A percentile compares a stretch with the other conserved stretches of the same genome.
phyloP scores from a whole-genome alignment of 768 basidiomycete genomes.

The Pleurotus sapidus region DNA sequence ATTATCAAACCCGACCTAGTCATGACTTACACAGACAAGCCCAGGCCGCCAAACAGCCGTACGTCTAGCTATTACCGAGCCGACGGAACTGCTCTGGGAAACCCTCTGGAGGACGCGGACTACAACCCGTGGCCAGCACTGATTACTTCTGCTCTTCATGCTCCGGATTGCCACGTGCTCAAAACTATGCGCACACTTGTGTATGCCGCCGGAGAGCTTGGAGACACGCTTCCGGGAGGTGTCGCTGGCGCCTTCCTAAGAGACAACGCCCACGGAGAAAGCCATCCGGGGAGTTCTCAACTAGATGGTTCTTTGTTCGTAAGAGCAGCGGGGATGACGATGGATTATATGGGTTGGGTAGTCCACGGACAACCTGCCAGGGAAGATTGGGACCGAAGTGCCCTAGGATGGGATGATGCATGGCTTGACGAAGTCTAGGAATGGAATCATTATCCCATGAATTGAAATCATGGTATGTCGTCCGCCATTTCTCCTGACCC shows the following conservation, averaged over 20 bases:
- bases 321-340: constrained; percentile 52
- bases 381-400: constrained; percentile 51
- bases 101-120: constrained; percentile 29
- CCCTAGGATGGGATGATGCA: constrained; percentile 58
- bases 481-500: not conserved
- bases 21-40: constrained; percentile 42
- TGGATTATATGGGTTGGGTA: constrained; percentile 57
- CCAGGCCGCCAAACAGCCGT: constrained; percentile 32
- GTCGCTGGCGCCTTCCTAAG: constrained; percentile 39
- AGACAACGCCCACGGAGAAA: constrained; percentile 35
- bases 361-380: constrained; percentile 45
- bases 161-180: constrained; percentile 48
- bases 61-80: constrained; percentile 4
- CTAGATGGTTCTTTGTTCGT: constrained; percentile 59
- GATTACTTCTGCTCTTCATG: constrained; percentile 41
- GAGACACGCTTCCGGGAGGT: constrained; percentile 33
- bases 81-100: constrained; percentile 28
- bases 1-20: constrained; percentile 43
- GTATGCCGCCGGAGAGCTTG: constrained; percentile 47
- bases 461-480: too few species aligned
- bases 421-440: constrained; percentile 28
- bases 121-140: constrained; percentile 55
- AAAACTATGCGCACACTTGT: constrained; percentile 49
- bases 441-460: too few species aligned
- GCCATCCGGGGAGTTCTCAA: constrained; percentile 36